Base-by-base conservation (phyloP, 1,139 yeast genomes). In the Geotrichum restrictum region DNA sequence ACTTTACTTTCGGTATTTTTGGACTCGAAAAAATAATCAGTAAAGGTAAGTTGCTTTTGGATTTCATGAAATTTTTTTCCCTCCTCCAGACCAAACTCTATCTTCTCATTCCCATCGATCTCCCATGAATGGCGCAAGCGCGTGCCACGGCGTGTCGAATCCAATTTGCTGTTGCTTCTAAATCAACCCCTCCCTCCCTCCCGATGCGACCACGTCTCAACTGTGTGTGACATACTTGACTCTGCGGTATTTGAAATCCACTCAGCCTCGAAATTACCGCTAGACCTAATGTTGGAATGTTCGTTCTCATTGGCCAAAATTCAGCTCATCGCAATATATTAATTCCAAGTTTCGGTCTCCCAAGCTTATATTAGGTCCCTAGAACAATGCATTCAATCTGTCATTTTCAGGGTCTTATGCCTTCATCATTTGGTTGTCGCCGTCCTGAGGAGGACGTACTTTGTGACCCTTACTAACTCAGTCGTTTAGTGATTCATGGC, bases 401-500 rank as follows among this genome's bases (percentile, higher is more conserved):
- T 14, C 5, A 11, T 33, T 33, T 33, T 11, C 11, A 4, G 29
- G 29, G 29, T 8, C 8, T 24, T 24, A 24, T 24, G 8, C 7
- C 29, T 24, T 24, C 7, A 8, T 24, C 29, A 24, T 24, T 8
- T 24, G 29, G 29, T 24, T 8, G 29, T 24, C 29, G 29, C 5
- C 8, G 29, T 24, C 8, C 29, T 24, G 19, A 37, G 21, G 14
- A 37, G 24, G 21, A 16, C 7, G 13, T 19, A 18, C n/a, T 6
- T 4, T 37, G 7, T 13, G 16, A n/a, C 7, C 16, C 3, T 39
- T 4, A 39, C 43, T 39, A 39, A 39, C 19, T 19, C 6, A 8
- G n/a, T 27, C 3, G 11, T 41, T 22, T 39, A 41, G 45, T 41
- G 34, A 41, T 41, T 29, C 34, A 41, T 41, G 45, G 45, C 36